phyloP scores from a whole-genome alignment of 768 basidiomycete genomes.

The Lepiota brunneoincarnata region DNA sequence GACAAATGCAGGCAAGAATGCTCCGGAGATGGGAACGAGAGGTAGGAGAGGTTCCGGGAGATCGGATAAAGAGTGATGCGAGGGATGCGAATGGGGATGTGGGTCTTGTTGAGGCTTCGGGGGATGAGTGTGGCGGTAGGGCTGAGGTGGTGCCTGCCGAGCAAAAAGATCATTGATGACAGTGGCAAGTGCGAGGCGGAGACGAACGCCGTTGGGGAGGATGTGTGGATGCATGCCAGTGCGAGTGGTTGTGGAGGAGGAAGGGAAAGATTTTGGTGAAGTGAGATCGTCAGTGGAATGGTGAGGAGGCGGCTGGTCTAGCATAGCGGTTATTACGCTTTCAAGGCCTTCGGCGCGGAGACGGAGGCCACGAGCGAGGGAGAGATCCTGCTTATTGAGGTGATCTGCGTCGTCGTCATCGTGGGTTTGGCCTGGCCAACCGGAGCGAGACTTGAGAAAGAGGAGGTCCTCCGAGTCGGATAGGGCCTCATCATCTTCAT shows the following conservation, averaged over 20 bases:
- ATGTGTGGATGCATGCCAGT: constrained; percentile 48
- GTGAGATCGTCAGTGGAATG: constrained; percentile 58
- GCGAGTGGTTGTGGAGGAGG: constrained; percentile 40
- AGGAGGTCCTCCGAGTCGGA: constrained; percentile 63
- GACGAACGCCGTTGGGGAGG: constrained; percentile 77
- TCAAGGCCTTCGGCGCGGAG: constrained; percentile 80
- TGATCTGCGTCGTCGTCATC: constrained; percentile 60
- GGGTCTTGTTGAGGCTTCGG: constrained; percentile 5
- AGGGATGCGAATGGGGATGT: constrained; percentile 25
- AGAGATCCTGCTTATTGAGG: constrained; percentile 55
- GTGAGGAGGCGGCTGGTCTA: constrained; percentile 71
- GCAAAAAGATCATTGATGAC: constrained; percentile 84
- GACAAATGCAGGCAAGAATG: constrained; percentile 16
- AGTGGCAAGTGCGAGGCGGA: constrained; percentile 71
- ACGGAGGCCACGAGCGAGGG: constrained; percentile 60
- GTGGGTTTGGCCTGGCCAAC: constrained; percentile 40
- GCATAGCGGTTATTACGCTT: constrained; percentile 79
- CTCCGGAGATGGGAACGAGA: constrained; percentile 27
- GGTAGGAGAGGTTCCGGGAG: constrained; percentile 26
- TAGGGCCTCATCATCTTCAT: constrained; percentile 65
- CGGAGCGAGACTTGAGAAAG: constrained; percentile 49
- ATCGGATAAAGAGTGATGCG: constrained; percentile 22
- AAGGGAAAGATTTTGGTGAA: constrained; percentile 42
- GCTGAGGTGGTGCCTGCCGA: constrained; percentile 59
- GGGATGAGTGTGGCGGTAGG: constrained; percentile 33